Evolutionary conservation across 345 rosid genomes (phyloP).

Genomic region (Populus deltoides): DNA sequence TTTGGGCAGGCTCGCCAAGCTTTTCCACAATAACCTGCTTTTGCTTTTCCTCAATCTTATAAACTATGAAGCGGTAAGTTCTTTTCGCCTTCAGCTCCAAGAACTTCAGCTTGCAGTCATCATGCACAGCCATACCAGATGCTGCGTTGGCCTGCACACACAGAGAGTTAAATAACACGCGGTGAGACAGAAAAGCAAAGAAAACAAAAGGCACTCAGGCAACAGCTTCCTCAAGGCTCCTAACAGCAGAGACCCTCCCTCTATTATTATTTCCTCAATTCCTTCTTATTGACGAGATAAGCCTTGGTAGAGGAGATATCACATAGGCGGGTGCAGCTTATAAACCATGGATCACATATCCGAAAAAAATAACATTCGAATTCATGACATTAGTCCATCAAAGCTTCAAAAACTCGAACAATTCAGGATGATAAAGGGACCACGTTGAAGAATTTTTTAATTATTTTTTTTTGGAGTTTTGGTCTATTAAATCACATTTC

Average conservation of each 20-base stretch:
- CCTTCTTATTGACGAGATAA: neutral
- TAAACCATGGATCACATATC: neutral
- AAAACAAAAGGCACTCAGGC: neutral
- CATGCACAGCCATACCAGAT: constrained; percentile 60
- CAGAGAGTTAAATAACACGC: neutral
- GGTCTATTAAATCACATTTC: neutral
- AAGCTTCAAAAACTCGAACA: neutral
- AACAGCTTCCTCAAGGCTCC: neutral
- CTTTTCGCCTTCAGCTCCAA: constrained; percentile 55
- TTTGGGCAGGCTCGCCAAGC: constrained; percentile 46
- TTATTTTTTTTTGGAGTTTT: neutral
- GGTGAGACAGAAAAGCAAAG: neutral
- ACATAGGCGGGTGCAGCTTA: neutral
- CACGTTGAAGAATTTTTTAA: neutral
- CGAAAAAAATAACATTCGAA: neutral
- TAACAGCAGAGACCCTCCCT: neutral
- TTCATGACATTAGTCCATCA: neutral
- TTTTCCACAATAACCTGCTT: constrained; percentile 56
- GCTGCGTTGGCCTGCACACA: constrained; percentile 46
- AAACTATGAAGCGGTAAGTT: constrained; percentile 50
- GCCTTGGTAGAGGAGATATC: neutral
- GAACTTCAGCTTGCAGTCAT: constrained; percentile 56
- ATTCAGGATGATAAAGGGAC: neutral
- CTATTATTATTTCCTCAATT: neutral
- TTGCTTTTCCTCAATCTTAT: constrained; percentile 56